Conservation (phyloP, 441 rosid species). For the Metrosideros polymorpha region DNA sequence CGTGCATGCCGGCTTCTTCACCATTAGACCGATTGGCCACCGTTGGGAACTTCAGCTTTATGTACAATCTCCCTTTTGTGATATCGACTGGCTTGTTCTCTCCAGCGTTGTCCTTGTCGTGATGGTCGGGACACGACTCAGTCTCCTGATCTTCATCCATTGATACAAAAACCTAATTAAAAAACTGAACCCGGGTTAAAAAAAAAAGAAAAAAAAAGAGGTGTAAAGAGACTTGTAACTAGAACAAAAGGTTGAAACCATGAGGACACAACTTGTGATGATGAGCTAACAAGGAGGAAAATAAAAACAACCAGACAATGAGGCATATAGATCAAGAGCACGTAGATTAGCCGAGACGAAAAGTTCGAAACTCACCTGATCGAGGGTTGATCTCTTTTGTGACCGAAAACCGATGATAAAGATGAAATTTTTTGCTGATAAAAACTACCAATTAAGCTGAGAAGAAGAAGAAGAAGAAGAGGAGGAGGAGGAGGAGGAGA, state of each 20-base stretch:
- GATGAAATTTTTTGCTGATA: background rate
- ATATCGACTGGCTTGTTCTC: background rate
- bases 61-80: background rate
- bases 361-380: background rate
- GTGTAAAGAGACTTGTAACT: background rate
- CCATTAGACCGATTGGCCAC: background rate
- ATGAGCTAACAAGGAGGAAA: background rate
- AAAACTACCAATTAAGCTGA: background rate
- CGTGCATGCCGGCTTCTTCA: background rate
- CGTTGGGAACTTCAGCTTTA: background rate
- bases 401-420: background rate
- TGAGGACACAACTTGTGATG: background rate
- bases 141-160: background rate
- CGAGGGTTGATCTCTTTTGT: background rate
- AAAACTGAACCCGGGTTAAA: background rate
- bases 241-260: background rate
- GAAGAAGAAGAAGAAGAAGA: background rate
- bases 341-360: background rate
- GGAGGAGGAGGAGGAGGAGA: background rate
- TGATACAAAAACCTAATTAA: background rate
- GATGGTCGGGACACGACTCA: background rate
- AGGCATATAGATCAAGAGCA: background rate
- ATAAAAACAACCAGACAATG: background rate
- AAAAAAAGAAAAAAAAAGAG: background rate
- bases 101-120: background rate